Evolutionary conservation across 305 asterid species (phyloP).

Genomic region (Lippia alba): DNA sequence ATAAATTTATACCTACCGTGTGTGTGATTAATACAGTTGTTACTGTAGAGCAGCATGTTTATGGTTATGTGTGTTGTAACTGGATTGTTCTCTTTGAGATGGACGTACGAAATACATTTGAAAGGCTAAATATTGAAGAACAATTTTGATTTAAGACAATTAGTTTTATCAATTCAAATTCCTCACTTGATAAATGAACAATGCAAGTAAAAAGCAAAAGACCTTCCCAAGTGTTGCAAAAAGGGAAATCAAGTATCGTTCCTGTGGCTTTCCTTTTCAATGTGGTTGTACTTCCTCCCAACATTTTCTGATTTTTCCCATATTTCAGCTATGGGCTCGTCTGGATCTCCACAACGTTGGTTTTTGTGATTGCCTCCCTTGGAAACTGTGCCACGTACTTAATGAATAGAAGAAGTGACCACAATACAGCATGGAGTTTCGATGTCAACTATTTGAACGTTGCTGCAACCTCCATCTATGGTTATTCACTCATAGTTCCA

Average conservation of each 20-base stretch:
- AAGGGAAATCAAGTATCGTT: constrained; percentile 12
- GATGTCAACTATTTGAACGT: constrained; percentile 81
- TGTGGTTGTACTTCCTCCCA: background rate
- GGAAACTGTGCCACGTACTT: constrained; percentile 90
- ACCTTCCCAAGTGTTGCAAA: background rate
- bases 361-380: constrained; percentile 74
- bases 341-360: constrained; percentile 94
- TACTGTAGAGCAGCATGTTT: constrained; percentile 16
- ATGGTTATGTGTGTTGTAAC: constrained; percentile 15
- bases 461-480: constrained; percentile 79
- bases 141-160: constrained; percentile 6
- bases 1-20: constrained; percentile 8
- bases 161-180: background rate
- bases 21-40: constrained; percentile 17
- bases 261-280: constrained; percentile 5
- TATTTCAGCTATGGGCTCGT: constrained; percentile 78
- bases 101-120: constrained; percentile 2
- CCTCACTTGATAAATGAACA: constrained; percentile 2
- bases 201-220: constrained; percentile 2
- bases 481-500: constrained; percentile 85
- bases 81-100: constrained; percentile 10
- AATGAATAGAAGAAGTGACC: constrained; percentile 61
- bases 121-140: background rate
- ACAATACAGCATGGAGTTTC: constrained; percentile 59
- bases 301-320: constrained; percentile 24